A percentile compares a stretch with the other conserved stretches of the same genome.
These are phyloP conservation scores for Paramecium bursaria DNA, from an alignment of 73 alveolate genomes.

Conservation along the genomic window DNA sequence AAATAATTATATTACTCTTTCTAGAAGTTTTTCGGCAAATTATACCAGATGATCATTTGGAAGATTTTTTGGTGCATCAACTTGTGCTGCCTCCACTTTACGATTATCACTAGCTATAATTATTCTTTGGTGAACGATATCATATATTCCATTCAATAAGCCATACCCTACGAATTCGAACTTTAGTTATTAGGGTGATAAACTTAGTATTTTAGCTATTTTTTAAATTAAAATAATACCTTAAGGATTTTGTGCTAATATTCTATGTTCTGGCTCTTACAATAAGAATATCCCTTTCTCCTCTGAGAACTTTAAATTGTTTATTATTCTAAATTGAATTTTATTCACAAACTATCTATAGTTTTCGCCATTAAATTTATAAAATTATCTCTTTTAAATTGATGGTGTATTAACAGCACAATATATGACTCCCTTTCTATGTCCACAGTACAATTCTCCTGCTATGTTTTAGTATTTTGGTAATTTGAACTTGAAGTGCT, in stretches of 20 bases:
- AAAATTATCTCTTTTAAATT: background rate
- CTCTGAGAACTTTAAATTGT: slow-evolving; percentile 27
- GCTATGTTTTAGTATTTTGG: slow-evolving; percentile 5
- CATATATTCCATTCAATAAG: slow-evolving; percentile 41
- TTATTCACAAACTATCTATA: slow-evolving; percentile 2
- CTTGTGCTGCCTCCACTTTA: slow-evolving; percentile 22
- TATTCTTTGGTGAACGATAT: slow-evolving; percentile 20
- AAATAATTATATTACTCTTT: background rate
- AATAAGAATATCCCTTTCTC: slow-evolving; percentile 17
- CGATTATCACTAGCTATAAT: slow-evolving; percentile 45
- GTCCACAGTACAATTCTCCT: background rate
- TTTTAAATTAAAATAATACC: slow-evolving; percentile 14
- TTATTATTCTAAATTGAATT: background rate
- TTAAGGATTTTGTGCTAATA: slow-evolving; percentile 29
- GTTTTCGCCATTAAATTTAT: background rate
- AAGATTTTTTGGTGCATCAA: slow-evolving; percentile 37
- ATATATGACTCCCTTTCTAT: background rate
- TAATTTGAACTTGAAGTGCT: slow-evolving; percentile 14
- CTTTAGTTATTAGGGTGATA: background rate
- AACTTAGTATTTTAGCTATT: slow-evolving; percentile 36
- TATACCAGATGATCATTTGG: background rate
- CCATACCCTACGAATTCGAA: slow-evolving; percentile 52
- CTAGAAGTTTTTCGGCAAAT: slow-evolving; percentile 19
- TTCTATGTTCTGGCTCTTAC: slow-evolving; percentile 43
- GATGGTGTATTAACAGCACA: background rate